A percentile compares a stretch with the other conserved stretches of the same genome.
phyloP scores from a whole-genome alignment of 2,329 filamentous ascomycete genomes.

The Cladosporium colombiae region DNA sequence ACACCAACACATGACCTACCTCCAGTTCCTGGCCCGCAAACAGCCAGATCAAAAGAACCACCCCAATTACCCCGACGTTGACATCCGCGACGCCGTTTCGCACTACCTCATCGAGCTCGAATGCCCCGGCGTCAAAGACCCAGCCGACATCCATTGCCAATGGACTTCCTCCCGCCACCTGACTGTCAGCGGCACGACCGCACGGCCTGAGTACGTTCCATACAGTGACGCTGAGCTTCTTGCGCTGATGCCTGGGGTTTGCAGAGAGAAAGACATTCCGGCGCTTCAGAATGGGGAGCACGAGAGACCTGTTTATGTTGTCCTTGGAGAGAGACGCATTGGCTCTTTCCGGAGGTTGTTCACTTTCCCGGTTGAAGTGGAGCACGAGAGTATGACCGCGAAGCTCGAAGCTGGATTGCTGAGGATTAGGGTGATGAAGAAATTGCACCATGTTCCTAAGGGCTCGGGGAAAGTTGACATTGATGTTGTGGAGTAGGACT shows the following conservation, averaged over 20 bases:
- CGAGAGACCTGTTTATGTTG: slow-evolving; percentile 12
- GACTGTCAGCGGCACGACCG: slow-evolving; percentile 19
- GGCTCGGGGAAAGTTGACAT: slow-evolving; percentile 21
- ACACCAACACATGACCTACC: slow-evolving; percentile 25
- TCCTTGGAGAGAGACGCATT: slow-evolving; percentile 18
- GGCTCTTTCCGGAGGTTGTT: slow-evolving; percentile 24
- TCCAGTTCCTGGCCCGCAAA: slow-evolving; percentile 19
- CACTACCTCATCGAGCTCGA: slow-evolving; percentile 25
- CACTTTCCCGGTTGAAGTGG: slow-evolving; percentile 24
- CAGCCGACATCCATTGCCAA: slow-evolving; percentile 19
- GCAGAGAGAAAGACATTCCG: slow-evolving; percentile 9
- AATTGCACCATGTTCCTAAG: slow-evolving; percentile 20
- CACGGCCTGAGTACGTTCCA: slow-evolving; percentile 9
- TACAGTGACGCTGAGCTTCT: neutral
- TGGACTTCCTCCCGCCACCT: slow-evolving; percentile 20
- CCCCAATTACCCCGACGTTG: slow-evolving; percentile 26
- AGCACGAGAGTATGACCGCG: slow-evolving; percentile 20
- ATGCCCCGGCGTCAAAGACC: slow-evolving; percentile 24
- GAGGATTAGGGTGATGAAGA: slow-evolving; percentile 22
- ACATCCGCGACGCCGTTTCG: slow-evolving; percentile 22
- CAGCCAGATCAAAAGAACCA: slow-evolving; percentile 21
- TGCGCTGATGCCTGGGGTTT: slow-evolving; percentile 14
- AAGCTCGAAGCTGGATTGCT: slow-evolving; percentile 18
- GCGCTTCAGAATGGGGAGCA: neutral
- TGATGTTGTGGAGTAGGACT: slow-evolving; percentile 14